phyloP scores from a whole-genome alignment of 2,329 filamentous ascomycete species.

The Penicillium sclerotiorum region DNA sequence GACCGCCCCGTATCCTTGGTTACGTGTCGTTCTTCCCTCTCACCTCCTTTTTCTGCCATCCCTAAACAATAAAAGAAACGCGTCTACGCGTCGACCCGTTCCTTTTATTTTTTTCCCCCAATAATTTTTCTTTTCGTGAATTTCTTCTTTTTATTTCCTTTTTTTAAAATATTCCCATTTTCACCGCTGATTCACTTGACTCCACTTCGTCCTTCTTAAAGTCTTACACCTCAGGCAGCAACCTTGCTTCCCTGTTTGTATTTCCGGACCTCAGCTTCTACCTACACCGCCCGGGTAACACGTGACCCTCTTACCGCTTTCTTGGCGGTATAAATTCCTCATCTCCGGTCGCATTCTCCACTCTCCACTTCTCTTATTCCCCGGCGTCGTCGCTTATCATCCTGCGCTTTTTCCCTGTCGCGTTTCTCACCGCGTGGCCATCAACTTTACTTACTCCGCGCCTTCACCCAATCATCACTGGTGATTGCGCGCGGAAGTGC shows the following conservation, averaged over 20 bases:
- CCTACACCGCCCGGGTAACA: conserved; percentile 34
- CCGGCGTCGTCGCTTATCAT: conserved; percentile 25
- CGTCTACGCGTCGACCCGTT: conserved; percentile 4
- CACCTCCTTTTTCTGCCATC: conserved; percentile 4
- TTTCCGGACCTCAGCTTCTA: background rate
- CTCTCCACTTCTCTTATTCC: conserved; percentile 39
- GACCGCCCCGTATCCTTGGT: conserved; percentile 23
- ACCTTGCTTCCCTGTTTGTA: background rate
- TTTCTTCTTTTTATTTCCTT: background rate
- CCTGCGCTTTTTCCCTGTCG: conserved; percentile 16
- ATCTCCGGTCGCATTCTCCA: conserved; percentile 44
- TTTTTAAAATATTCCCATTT: background rate
- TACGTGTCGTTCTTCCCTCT: conserved; percentile 16
- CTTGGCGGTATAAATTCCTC: conserved; percentile 50
- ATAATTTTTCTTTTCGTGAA: background rate
- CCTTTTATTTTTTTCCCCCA: conserved; percentile 9
- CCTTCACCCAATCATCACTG: conserved; percentile 29
- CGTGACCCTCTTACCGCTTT: conserved; percentile 39
- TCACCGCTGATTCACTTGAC: background rate
- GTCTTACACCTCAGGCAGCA: conserved; percentile 1
- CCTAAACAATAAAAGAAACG: background rate
- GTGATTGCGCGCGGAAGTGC: conserved; percentile 35
- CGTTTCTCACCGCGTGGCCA: too few species aligned
- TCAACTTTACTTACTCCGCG: background rate
- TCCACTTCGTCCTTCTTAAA: background rate